These are phyloP conservation scores for Magnusiomyces ingens DNA, from an alignment of 1,139 yeast genomes.

Conservation along the genomic window DNA sequence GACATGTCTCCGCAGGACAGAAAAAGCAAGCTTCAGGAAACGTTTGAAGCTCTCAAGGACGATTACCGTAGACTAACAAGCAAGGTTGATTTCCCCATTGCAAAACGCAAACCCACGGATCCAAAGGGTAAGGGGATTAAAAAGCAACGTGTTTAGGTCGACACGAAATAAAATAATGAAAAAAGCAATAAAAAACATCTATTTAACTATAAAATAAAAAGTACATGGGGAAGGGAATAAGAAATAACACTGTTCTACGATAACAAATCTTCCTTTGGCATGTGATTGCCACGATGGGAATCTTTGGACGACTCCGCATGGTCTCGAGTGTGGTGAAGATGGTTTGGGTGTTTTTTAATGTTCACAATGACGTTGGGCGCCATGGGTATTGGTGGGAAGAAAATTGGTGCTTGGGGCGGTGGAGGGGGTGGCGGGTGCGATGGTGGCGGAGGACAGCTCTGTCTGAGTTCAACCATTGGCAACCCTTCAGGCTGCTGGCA, in stretches of 20 bases:
- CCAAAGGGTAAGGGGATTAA: neutral
- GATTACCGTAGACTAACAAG: conserved; percentile 59
- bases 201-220: no score
- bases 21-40: conserved; percentile 66
- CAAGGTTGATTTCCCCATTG: conserved; percentile 55
- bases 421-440: neutral
- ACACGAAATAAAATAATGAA: neutral
- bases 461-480: no score
- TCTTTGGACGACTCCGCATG: no score
- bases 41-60: conserved; percentile 58
- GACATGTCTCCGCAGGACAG: conserved; percentile 57
- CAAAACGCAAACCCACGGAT: neutral
- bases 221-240: no score
- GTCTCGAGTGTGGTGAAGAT: no score
- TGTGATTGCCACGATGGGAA: no score
- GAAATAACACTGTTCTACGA: no score
- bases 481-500: no score
- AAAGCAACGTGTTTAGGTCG: neutral
- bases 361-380: conserved; percentile 1
- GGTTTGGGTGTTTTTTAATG: neutral
- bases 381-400: neutral
- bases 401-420: neutral
- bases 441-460: no score
- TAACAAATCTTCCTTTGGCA: no score
- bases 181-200: neutral